These are phyloP conservation scores for Eutrema japonicum DNA, from an alignment of 345 rosid species.

Conservation along the genomic window DNA sequence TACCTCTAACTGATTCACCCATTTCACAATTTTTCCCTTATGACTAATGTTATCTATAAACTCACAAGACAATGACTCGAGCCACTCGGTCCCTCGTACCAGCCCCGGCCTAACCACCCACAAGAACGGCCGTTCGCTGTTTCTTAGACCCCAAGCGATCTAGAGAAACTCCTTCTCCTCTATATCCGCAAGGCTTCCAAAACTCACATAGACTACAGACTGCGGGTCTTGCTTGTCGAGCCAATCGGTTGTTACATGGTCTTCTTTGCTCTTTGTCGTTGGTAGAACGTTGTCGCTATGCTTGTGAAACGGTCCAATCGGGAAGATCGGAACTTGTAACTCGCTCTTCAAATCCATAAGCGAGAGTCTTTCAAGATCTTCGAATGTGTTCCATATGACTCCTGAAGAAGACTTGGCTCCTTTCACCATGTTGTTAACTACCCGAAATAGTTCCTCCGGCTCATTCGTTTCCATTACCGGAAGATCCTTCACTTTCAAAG, in stretches of 20 bases:
- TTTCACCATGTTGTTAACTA: slow-evolving; percentile 33
- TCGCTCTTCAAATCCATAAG: slow-evolving; percentile 34
- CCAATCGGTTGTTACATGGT: slow-evolving; percentile 55
- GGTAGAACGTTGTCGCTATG: slow-evolving; percentile 38
- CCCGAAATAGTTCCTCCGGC: slow-evolving; percentile 13
- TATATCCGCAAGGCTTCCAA: slow-evolving; percentile 59
- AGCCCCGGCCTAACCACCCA: slow-evolving; percentile 66
- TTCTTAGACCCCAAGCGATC: slow-evolving; percentile 64
- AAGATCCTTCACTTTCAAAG: slow-evolving; percentile 55
- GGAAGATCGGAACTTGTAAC: slow-evolving; percentile 47
- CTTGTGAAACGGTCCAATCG: slow-evolving; percentile 57
- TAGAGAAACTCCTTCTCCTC: slow-evolving; percentile 50
- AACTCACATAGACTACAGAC: slow-evolving; percentile 64
- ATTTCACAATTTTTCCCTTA: slow-evolving; percentile 59
- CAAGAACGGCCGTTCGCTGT: slow-evolving; percentile 54
- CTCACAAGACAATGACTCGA: slow-evolving; percentile 47
- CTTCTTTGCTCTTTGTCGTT: slow-evolving; percentile 38
- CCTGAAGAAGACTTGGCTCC: slow-evolving; percentile 53
- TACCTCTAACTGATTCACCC: slow-evolving; percentile 74
- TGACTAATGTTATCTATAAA: slow-evolving; percentile 47
- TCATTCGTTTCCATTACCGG: slow-evolving; percentile 38
- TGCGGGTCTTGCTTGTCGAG: slow-evolving; percentile 51
- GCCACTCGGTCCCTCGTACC: slow-evolving; percentile 40
- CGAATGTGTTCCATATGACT: slow-evolving; percentile 57
- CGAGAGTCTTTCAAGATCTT: slow-evolving; percentile 51